A percentile compares a stretch with the other conserved stretches of the same genome.
Evolutionary conservation across 2,329 filamentous ascomycete genomes (phyloP).

Genomic region (Nemania sp.): DNA sequence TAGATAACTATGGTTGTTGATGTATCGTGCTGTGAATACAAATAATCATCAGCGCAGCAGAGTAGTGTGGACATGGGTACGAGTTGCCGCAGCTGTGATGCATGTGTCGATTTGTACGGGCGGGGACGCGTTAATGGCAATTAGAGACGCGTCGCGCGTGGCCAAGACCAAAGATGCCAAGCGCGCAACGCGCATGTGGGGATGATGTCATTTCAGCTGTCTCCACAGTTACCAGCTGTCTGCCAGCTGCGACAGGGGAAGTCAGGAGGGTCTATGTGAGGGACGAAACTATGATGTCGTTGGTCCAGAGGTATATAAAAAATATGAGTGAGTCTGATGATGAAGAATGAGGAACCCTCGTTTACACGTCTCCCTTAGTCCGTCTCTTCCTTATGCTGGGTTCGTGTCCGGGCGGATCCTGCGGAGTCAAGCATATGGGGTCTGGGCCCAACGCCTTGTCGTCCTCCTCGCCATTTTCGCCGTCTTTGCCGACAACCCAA

Average conservation of each 20-base stretch:
- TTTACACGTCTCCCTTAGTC: slow-evolving; percentile 9
- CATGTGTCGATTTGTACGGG: too few relatives aligned
- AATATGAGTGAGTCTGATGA: too few relatives aligned
- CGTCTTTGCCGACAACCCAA: slow-evolving; percentile 61
- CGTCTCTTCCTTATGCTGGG: slow-evolving; percentile 29
- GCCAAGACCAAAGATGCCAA: not conserved
- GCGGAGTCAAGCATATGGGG: slow-evolving; percentile 5
- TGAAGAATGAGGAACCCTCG: not conserved
- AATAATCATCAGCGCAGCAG: too few relatives aligned
- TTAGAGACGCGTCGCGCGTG: slow-evolving; percentile 27
- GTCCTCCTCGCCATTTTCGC: slow-evolving; percentile 27
- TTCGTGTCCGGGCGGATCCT: slow-evolving; percentile 15
- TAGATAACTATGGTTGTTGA: not conserved
- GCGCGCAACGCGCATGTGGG: slow-evolving; percentile 28
- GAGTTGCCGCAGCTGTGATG: too few relatives aligned
- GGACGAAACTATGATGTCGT: too few relatives aligned
- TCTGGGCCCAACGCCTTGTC: slow-evolving; percentile 31
- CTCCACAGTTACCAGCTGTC: not conserved
- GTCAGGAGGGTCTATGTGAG: too few relatives aligned
- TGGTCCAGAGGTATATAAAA: too few relatives aligned
- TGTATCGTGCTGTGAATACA: too few relatives aligned
- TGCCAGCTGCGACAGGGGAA: not conserved
- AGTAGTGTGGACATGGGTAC: too few relatives aligned
- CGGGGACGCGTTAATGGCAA: slow-evolving; percentile 22
- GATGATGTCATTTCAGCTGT: slow-evolving; percentile 15